phyloP scores from a whole-genome alignment of 2,329 filamentous ascomycete genomes.

The Pseudohalonectria lignicola region DNA sequence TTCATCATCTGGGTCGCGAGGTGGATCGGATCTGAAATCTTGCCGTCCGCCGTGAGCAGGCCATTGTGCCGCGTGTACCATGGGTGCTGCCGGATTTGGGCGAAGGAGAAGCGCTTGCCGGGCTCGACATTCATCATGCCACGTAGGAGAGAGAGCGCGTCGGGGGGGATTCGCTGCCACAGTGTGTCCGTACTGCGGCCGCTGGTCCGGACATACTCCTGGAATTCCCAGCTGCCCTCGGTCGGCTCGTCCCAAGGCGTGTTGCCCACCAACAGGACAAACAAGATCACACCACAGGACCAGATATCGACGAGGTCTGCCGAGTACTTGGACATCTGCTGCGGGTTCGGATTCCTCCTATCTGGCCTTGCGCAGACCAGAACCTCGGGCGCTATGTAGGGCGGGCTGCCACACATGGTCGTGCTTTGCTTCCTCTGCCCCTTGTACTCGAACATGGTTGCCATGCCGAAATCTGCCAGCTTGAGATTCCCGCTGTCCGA shows the following conservation, averaged over 20 bases:
- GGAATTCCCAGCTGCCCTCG: slow-evolving; percentile 75
- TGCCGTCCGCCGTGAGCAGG: slow-evolving; percentile 64
- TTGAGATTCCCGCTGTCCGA: slow-evolving; percentile 80
- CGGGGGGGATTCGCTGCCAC: slow-evolving; percentile 67
- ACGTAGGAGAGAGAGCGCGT: slow-evolving; percentile 70
- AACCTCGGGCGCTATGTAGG: slow-evolving; percentile 95
- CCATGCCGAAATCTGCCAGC: slow-evolving; percentile 92
- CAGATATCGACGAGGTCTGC: slow-evolving; percentile 85
- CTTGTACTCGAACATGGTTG: slow-evolving; percentile 85
- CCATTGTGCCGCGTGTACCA: slow-evolving; percentile 85
- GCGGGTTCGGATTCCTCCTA: not conserved
- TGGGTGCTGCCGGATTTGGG: slow-evolving; percentile 78
- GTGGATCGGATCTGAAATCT: slow-evolving; percentile 64
- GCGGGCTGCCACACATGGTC: slow-evolving; percentile 89
- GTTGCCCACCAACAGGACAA: slow-evolving; percentile 89
- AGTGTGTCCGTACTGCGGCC: slow-evolving; percentile 77
- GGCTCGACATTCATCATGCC: slow-evolving; percentile 87
- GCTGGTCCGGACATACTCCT: slow-evolving; percentile 70
- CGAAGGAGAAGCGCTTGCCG: slow-evolving; percentile 67
- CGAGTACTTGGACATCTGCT: slow-evolving; percentile 47
- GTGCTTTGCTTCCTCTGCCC: slow-evolving; percentile 71
- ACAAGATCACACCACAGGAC: slow-evolving; percentile 97
- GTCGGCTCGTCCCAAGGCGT: slow-evolving; percentile 97
- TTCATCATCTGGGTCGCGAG: slow-evolving; percentile 95
- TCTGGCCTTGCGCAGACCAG: slow-evolving; percentile 39